Base-by-base conservation (phyloP, 1,284 basidiomycete species). In the Veloporphyrellus conicus region DNA sequence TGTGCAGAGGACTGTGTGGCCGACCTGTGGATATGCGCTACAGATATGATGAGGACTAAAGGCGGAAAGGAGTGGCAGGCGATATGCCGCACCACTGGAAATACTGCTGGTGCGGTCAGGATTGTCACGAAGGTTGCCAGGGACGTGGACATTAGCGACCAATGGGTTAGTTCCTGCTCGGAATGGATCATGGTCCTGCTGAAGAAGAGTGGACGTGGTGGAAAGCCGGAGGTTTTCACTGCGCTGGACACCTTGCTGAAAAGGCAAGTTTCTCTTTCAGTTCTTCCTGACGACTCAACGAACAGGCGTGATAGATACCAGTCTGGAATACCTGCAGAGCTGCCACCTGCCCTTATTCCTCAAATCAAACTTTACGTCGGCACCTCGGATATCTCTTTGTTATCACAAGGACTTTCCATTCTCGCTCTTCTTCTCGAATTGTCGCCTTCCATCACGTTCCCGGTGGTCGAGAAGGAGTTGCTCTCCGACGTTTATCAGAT, bases 11-110 rank as follows among this genome's bases (percentile, higher is more conserved):
- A 86, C 28, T 84, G 82, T 36, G 78, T 97, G 31, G 92, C 88
- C 1, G 87, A 91, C 59, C 70, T 98, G 5, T 88, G 97, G 77
- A 79, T 92, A 31, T 84, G 84, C 54, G 90, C 92, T 10, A 87
- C 88, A 1, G 90, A 93, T 43, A 71, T 82, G 15, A 71, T 84
- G 36, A 75, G 65, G 56, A 63, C 67, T 2, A 85, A 84, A 62
- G 76, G 77, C 40, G 74, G 77, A 41, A 81, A 77, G 53, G 88
- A 90, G 56, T 90, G 88, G 87, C 84, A 87, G 38, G 79, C 79
- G 5, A 82, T 97, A 46, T 87, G 95, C 60, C 78, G 84, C 38
- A 78, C 82, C 4, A 81, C 85, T 3, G 85, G 94, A 1, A 79
- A 82, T 55, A 81, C 81, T 4, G 81, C 85, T 15, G 79, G 81